A percentile compares a stretch with the other conserved stretches of the same genome.
phyloP scores from a whole-genome alignment of 177 flowering plant species.

The Vitis hybrid region DNA sequence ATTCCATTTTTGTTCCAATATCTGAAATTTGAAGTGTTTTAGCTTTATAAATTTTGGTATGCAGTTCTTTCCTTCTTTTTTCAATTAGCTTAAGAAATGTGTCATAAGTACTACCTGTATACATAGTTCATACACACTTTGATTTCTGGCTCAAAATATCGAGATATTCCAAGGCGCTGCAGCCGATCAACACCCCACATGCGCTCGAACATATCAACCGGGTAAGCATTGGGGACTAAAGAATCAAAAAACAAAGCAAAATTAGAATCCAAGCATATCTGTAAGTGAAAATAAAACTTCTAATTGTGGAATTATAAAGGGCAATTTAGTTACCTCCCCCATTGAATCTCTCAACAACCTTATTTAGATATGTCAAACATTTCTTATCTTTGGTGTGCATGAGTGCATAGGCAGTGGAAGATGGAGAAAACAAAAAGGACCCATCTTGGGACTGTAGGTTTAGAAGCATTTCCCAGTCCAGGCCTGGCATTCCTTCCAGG shows the following conservation, averaged over 20 bases:
- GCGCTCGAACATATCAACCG: constrained; percentile 89
- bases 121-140: constrained; percentile 60
- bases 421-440: constrained; percentile 87
- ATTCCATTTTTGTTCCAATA: constrained; percentile 78
- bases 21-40: constrained; percentile 26
- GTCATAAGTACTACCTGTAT: constrained; percentile 34
- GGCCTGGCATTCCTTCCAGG: constrained; percentile 85
- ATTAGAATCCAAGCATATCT: too few species aligned
- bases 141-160: constrained; percentile 64
- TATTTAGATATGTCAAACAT: constrained; percentile 65
- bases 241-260: too few species aligned
- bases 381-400: constrained; percentile 68
- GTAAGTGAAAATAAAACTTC: too few species aligned
- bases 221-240: constrained; percentile 80
- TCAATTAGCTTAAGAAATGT: too few species aligned
- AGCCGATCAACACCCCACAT: constrained; percentile 85
- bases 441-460: constrained; percentile 75
- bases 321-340: constrained; percentile 72
- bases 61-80: too few species aligned
- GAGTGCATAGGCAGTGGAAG: constrained; percentile 93
- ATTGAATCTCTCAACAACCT: constrained; percentile 57
- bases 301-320: too few species aligned
- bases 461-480: constrained; percentile 88
- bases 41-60: too few species aligned
- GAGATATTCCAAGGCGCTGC: constrained; percentile 81